Evolutionary conservation across 305 asterid genomes (phyloP).

Genomic region (Fraxinus sp.): DNA sequence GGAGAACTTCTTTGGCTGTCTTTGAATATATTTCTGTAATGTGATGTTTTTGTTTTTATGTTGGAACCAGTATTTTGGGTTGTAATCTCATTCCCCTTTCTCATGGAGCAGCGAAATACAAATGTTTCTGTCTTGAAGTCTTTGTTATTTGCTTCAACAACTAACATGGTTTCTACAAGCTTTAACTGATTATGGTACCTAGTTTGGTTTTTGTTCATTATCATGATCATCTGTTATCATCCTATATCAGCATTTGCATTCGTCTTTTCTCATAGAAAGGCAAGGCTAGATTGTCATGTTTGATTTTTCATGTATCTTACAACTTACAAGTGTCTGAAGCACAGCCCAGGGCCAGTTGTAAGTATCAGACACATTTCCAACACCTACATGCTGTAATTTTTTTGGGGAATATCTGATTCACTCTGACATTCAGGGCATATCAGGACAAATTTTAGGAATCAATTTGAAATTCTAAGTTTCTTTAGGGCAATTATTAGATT

Average conservation of each 20-base stretch:
- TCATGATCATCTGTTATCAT: background rate
- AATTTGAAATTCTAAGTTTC: background rate
- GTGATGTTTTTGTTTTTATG: slow-evolving; percentile 3
- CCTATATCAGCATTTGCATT: background rate
- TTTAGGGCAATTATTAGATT: background rate
- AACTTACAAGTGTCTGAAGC: background rate
- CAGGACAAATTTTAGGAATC: background rate
- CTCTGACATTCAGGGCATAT: background rate
- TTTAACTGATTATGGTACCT: background rate
- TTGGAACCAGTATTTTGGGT: background rate
- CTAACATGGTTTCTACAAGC: slow-evolving; percentile 3
- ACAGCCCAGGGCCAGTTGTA: background rate
- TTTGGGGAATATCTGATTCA: background rate
- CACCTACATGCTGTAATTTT: background rate
- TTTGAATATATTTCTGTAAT: background rate
- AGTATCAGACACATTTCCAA: background rate
- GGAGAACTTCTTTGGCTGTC: background rate
- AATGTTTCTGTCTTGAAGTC: background rate
- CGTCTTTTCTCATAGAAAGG: background rate
- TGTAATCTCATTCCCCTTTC: slow-evolving; percentile 5
- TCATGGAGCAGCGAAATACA: background rate
- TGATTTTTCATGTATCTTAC: background rate
- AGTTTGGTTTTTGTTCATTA: background rate
- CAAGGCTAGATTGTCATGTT: background rate
- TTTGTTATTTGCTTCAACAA: background rate